Percentiles rank a stretch among this genome's conserved stretches.
Conservation (phyloP, 2,329 filamentous ascomycete genomes). For the Aspergillus sp. region DNA sequence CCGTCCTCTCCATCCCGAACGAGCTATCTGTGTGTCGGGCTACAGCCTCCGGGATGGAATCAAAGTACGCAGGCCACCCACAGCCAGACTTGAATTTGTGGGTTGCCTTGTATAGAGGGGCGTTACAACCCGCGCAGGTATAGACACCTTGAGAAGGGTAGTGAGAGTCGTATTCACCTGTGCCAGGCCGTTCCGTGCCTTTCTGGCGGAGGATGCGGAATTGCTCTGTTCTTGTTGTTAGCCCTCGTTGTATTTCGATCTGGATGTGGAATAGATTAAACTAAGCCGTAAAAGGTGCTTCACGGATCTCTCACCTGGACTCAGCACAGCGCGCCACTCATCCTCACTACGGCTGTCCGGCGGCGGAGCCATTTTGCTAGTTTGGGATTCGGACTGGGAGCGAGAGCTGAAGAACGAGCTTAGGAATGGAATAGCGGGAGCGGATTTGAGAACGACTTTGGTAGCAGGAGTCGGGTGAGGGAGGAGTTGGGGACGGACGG, state of each 20-base stretch:
- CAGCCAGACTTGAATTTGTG: conserved; percentile 97
- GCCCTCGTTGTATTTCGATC: background rate
- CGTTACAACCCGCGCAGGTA: conserved; percentile 79
- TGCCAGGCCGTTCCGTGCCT: conserved; percentile 79
- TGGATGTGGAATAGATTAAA: background rate
- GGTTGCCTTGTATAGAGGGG: conserved; percentile 85
- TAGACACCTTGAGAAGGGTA: conserved; percentile 75
- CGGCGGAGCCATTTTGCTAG: conserved; percentile 52
- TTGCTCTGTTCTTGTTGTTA: conserved; percentile 66
- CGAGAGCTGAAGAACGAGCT: conserved; percentile 71
- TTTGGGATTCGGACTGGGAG: conserved; percentile 43
- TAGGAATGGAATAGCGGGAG: conserved; percentile 77
- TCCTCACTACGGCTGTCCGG: conserved; percentile 78
- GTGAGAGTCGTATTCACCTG: conserved; percentile 87
- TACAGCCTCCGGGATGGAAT: conserved; percentile 88
- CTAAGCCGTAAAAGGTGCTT: background rate
- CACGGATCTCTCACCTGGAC: conserved; percentile 55
- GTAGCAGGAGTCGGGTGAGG: conserved; percentile 30
- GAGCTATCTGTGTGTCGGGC: conserved; percentile 74
- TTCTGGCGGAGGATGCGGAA: conserved; percentile 91
- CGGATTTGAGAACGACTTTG: conserved; percentile 54
- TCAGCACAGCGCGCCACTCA: conserved; percentile 88
- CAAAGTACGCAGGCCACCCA: conserved; percentile 98
- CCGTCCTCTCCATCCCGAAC: conserved; percentile 80
- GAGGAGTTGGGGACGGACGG: conserved; percentile 16